Evolutionary conservation across 2,329 filamentous ascomycete genomes (phyloP).

Genomic region (Ramichloridium luteum): DNA sequence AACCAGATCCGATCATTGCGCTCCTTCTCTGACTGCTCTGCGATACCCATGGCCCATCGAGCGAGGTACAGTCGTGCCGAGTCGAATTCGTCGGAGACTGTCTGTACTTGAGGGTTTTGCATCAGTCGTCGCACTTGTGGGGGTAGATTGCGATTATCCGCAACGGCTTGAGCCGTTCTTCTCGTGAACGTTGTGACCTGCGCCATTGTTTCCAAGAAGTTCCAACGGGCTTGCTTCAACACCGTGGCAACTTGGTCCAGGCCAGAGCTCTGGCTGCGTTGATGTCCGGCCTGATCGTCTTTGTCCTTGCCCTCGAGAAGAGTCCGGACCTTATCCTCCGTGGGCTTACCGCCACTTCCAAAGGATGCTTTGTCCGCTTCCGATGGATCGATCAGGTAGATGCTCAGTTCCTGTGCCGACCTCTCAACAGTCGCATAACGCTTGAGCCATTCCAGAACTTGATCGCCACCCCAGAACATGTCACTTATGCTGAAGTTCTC

Average conservation of each 20-base stretch:
- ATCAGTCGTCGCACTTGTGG: slow-evolving; percentile 76
- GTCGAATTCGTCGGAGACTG: slow-evolving; percentile 91
- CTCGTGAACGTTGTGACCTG: slow-evolving; percentile 94
- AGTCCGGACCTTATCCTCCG: slow-evolving; percentile 35
- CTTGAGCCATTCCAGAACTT: slow-evolving; percentile 82
- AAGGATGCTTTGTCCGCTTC: slow-evolving; percentile 77
- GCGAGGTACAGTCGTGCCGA: slow-evolving; percentile 89
- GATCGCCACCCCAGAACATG: slow-evolving; percentile 96
- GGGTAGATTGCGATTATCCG: slow-evolving; percentile 82
- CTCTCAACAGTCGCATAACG: slow-evolving; percentile 73
- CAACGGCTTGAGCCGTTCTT: slow-evolving; percentile 79
- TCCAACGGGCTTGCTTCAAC: slow-evolving; percentile 91
- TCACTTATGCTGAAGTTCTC: slow-evolving; percentile 61
- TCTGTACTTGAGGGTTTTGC: slow-evolving; percentile 87
- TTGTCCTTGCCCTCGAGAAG: slow-evolving; percentile 26
- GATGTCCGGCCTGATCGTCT: slow-evolving; percentile 24
- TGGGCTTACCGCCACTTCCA: slow-evolving; percentile 44
- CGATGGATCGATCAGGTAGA: slow-evolving; percentile 80
- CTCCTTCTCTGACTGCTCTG: slow-evolving; percentile 88
- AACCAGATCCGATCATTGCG: slow-evolving; percentile 82
- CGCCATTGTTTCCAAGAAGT: slow-evolving; percentile 88
- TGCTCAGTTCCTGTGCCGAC: slow-evolving; percentile 73
- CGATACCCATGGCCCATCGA: slow-evolving; percentile 96
- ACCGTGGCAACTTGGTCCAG: slow-evolving; percentile 94
- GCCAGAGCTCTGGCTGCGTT: slow-evolving; percentile 45